Percentiles rank a stretch among this genome's conserved stretches.
phyloP scores from a whole-genome alignment of 129 eudicot genomes.

The Cynara cardunculus region DNA sequence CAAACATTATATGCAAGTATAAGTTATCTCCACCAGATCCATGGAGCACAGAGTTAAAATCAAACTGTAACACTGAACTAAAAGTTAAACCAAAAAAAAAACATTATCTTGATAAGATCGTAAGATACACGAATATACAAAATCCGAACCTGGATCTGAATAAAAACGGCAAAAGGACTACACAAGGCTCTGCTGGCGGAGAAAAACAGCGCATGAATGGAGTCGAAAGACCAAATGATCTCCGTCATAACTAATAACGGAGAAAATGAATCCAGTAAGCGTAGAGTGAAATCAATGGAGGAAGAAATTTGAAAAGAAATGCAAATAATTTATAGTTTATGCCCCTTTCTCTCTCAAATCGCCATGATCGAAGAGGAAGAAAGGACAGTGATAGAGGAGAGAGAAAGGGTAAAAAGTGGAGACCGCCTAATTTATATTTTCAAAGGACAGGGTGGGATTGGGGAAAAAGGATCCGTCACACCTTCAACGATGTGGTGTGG shows the following conservation, averaged over 20 bases:
- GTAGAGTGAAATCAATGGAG: constrained; percentile 14
- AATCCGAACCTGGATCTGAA: constrained; percentile 85
- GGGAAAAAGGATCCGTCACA: not conserved
- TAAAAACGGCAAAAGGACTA: constrained; percentile 52
- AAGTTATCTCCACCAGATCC: constrained; percentile 19
- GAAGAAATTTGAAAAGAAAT: constrained; percentile 14
- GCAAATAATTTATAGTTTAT: constrained; percentile 1
- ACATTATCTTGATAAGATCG: not conserved
- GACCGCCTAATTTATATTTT: constrained; percentile 71
- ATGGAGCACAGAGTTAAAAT: not conserved
- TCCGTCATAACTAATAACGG: not conserved
- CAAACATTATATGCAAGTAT: not conserved
- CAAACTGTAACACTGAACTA: not conserved
- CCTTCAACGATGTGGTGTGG: not conserved
- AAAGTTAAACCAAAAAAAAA: not conserved
- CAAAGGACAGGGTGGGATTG: constrained; percentile 30
- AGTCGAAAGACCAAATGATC: constrained; percentile 37
- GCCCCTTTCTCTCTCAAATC: constrained; percentile 47
- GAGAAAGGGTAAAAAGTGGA: constrained; percentile 26
- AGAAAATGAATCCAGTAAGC: constrained; percentile 7
- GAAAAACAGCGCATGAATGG: constrained; percentile 55
- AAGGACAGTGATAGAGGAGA: constrained; percentile 29
- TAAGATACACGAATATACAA: not conserved
- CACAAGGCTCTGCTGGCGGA: constrained; percentile 63
- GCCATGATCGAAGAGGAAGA: constrained; percentile 41